Conservation (phyloP, 257 asterid genomes). For the Solanum chaucha region DNA sequence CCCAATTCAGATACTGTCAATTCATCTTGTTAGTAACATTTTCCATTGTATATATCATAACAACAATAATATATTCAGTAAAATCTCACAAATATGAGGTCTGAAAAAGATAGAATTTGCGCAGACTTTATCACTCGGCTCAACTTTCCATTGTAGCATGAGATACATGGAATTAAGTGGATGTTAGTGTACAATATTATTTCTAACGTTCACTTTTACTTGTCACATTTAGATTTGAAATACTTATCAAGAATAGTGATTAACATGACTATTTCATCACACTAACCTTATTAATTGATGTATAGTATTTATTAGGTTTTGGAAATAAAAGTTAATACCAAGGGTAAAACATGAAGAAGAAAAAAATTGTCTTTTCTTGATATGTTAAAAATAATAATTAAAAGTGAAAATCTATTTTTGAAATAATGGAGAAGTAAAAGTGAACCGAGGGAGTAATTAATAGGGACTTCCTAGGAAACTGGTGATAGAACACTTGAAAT, state of each 20-base stretch:
- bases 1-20: slow-evolving; percentile 63
- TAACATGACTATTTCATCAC: not conserved
- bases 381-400: too few species aligned
- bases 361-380: too few species aligned
- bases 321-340: too few species aligned
- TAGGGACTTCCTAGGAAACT: not conserved
- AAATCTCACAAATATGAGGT: too few species aligned
- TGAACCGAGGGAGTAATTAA: not conserved
- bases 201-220: not conserved
- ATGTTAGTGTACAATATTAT: too few species aligned
- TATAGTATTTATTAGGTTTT: not conserved
- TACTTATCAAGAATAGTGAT: not conserved
- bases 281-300: not conserved
- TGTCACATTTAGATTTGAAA: too few species aligned
- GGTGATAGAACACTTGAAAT: too few species aligned
- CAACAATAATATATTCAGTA: not conserved
- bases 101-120: too few species aligned
- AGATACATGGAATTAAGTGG: not conserved
- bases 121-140: too few species aligned
- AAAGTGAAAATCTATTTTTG: too few species aligned
- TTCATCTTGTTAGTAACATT: not conserved
- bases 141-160: not conserved
- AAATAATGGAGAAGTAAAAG: too few species aligned
- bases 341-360: too few species aligned
- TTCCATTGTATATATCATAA: not conserved